These are phyloP conservation scores for Paraphoma sp. DNA, from an alignment of 2,329 filamentous ascomycete genomes.

Conservation along the genomic window DNA sequence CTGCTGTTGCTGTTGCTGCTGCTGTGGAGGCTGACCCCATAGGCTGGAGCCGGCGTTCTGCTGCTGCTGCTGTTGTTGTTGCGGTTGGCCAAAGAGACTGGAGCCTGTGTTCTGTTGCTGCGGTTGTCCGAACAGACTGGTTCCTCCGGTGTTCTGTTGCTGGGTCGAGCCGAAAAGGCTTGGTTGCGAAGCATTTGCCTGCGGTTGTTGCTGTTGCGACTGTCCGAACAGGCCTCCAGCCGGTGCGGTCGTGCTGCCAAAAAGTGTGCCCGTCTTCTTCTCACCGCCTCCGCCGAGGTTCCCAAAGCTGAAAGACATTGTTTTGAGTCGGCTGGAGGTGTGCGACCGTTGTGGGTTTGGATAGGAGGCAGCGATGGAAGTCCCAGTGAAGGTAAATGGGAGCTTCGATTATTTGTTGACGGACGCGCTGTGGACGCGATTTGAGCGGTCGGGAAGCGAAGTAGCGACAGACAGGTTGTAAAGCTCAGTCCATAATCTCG, in stretches of 20 bases:
- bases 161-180: conserved; percentile 25
- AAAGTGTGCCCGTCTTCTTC: conserved; percentile 46
- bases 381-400: conserved; percentile 1
- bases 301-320: conserved; percentile 42
- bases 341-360: not conserved
- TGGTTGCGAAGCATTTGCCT: conserved; percentile 42
- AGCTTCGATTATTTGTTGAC: conserved; percentile 20
- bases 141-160: conserved; percentile 10
- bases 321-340: conserved; percentile 5
- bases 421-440: conserved; percentile 22
- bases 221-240: conserved; percentile 50
- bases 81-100: conserved; percentile 26
- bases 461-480: not conserved
- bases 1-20: conserved; percentile 12
- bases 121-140: not conserved
- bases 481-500: conserved; percentile 8
- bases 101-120: conserved; percentile 15
- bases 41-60: conserved; percentile 8
- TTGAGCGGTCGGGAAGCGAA: not conserved
- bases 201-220: conserved; percentile 42
- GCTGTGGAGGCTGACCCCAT: conserved; percentile 22
- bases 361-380: conserved; percentile 2
- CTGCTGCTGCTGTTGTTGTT: conserved; percentile 22
- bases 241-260: conserved; percentile 44
- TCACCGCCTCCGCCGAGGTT: conserved; percentile 26